Percentiles rank a stretch among this genome's conserved stretches.
Evolutionary conservation across 129 eudicot species (phyloP).

Genomic region (Apium graveolens): DNA sequence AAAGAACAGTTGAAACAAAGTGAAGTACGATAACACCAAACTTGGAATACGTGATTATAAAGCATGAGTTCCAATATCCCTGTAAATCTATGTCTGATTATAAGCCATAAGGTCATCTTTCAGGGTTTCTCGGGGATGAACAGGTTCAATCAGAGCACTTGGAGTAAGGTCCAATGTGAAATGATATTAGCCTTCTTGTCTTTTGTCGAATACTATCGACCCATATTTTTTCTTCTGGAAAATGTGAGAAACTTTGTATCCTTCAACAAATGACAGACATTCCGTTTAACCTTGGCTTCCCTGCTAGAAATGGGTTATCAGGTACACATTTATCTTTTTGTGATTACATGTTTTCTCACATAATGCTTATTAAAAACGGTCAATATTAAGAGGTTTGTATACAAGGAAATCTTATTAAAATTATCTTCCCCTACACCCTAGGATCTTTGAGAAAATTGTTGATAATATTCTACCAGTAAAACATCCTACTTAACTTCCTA

Average conservation of each 20-base stretch:
- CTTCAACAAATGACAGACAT: conserved; percentile 68
- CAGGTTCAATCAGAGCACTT: no score
- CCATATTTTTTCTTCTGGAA: conserved; percentile 57
- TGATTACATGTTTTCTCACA: not conserved
- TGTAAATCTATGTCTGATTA: no score
- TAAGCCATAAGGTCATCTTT: conserved; percentile 4
- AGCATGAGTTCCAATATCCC: no score
- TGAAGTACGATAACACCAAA: no score
- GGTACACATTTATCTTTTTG: conserved; percentile 25
- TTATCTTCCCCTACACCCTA: not conserved
- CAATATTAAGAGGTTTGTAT: not conserved
- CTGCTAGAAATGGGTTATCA: conserved; percentile 78
- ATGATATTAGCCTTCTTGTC: conserved; percentile 62
- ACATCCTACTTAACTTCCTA: not conserved
- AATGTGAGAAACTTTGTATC: conserved; percentile 67
- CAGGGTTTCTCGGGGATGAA: conserved; percentile 79
- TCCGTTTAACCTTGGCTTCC: conserved; percentile 55
- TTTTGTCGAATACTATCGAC: conserved; percentile 58
- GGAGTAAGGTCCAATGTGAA: no score
- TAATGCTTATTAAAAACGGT: not conserved
- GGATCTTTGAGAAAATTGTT: not conserved
- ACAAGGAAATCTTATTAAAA: not conserved
- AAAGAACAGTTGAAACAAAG: no score
- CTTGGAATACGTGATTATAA: no score
- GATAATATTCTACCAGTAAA: not conserved